Percentiles rank a stretch among this genome's conserved stretches.
Evolutionary conservation across 116 monocot species (phyloP).

Genomic region (Dioscorea cayenensis): DNA sequence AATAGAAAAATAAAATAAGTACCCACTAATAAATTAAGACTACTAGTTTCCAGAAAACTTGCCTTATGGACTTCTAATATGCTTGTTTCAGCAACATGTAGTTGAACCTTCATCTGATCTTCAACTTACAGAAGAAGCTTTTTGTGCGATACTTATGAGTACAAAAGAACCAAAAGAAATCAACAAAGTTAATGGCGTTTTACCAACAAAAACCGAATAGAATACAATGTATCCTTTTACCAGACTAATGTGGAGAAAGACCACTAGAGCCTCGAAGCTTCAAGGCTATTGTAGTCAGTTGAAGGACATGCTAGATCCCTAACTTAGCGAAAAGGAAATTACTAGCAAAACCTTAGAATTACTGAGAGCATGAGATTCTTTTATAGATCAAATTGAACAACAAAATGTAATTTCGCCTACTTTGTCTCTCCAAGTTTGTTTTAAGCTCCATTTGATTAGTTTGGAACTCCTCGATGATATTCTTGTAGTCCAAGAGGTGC

Average conservation of each 20-base stretch:
- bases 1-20: no score
- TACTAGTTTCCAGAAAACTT: not conserved
- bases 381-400: not conserved
- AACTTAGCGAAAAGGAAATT: not conserved
- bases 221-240: not conserved
- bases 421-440: constrained; percentile 56
- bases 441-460: constrained; percentile 60
- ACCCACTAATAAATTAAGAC: no score
- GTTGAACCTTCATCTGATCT: not conserved
- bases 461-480: constrained; percentile 60
- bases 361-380: not conserved
- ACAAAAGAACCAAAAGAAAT: not conserved
- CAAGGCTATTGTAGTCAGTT: not conserved
- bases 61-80: not conserved
- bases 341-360: not conserved
- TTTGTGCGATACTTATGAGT: not conserved
- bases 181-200: not conserved
- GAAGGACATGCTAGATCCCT: not conserved
- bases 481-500: constrained; percentile 51
- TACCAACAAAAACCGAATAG: not conserved
- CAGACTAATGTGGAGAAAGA: not conserved
- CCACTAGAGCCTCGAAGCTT: not conserved
- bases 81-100: not conserved
- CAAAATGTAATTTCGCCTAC: constrained; percentile 29
- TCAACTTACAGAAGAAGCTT: not conserved